A percentile compares a stretch with the other conserved stretches of the same genome.
Conservation (phyloP, 345 rosid species). For the Rhodamnia rubescens region DNA sequence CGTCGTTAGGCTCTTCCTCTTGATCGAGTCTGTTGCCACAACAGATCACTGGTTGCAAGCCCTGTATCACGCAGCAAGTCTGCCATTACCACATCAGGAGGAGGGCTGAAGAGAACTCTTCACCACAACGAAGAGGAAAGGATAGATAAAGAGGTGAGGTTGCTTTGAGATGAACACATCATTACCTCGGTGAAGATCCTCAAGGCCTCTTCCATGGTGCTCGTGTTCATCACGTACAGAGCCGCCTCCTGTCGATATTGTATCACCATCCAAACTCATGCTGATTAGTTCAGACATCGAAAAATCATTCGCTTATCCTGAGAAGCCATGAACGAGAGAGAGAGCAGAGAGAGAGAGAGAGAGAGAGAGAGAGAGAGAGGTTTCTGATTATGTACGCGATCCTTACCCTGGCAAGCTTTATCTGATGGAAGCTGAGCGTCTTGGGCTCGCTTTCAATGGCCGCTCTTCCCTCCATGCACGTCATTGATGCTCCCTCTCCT, state of each 20-base stretch:
- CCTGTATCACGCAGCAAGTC: slow-evolving; percentile 5
- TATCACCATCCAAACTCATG: neutral
- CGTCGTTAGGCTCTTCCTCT: neutral
- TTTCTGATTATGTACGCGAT: neutral
- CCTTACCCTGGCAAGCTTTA: slow-evolving; percentile 32
- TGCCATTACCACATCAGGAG: neutral
- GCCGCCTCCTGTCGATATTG: slow-evolving; percentile 29
- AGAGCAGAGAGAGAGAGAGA: too few species aligned
- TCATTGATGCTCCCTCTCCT: neutral
- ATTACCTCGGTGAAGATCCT: slow-evolving; percentile 31
- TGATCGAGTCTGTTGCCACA: neutral
- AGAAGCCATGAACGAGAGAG: neutral
- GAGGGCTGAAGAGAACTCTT: neutral
- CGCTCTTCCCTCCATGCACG: slow-evolving; percentile 15
- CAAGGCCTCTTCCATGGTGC: slow-evolving; percentile 32
- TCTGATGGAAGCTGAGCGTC: slow-evolving; percentile 26
- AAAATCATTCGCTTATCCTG: neutral
- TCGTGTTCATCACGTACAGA: slow-evolving; percentile 24
- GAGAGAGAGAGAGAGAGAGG: neutral
- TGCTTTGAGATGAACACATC: neutral
- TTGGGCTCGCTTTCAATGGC: slow-evolving; percentile 42
- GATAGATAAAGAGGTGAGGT: neutral
- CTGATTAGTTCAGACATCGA: neutral
- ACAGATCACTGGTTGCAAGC: slow-evolving; percentile 14
- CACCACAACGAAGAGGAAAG: too few species aligned